Conservation (phyloP, 768 basidiomycete genomes). For the Clitopilus hobsonii region DNA sequence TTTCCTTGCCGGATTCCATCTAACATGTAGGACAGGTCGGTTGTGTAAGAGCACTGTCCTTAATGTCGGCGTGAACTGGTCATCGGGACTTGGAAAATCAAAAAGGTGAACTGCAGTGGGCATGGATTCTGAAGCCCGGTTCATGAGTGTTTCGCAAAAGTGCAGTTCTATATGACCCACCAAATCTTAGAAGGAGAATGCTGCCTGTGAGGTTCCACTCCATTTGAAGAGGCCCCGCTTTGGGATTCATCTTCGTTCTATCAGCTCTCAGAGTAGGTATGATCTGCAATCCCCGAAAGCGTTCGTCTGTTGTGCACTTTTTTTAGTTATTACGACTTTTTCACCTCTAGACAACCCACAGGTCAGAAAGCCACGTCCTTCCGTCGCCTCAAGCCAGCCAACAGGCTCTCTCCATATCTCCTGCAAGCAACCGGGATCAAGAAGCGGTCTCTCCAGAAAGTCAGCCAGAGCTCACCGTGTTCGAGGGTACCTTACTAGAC, state of each 20-base stretch:
- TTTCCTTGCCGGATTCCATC: constrained; percentile 84
- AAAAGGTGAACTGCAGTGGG: constrained; percentile 67
- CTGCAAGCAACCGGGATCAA: constrained; percentile 31
- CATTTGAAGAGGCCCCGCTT: constrained; percentile 65
- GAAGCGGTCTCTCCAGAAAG: neutral
- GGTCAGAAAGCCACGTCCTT: constrained; percentile 83
- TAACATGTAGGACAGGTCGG: constrained; percentile 56
- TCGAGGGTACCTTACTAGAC: constrained; percentile 47
- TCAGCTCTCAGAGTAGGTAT: constrained; percentile 49
- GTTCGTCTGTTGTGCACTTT: constrained; percentile 49
- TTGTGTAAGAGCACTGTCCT: constrained; percentile 66
- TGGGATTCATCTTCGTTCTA: constrained; percentile 57
- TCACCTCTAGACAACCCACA: constrained; percentile 56
- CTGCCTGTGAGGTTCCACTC: constrained; percentile 80
- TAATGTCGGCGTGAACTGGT: constrained; percentile 55
- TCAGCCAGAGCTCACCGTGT: constrained; percentile 41
- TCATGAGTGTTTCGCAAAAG: neutral
- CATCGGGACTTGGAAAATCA: constrained; percentile 59
- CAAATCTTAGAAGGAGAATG: constrained; percentile 69
- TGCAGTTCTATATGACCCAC: constrained; percentile 27
- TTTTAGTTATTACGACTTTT: neutral
- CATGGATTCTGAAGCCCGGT: constrained; percentile 43
- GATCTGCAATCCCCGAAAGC: constrained; percentile 50
- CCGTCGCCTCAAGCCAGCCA: constrained; percentile 80
- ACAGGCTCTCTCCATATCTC: constrained; percentile 81